Evolutionary conservation across 805 yeast genomes (phyloP).

Genomic region (Debaryomyces hansenii): DNA sequence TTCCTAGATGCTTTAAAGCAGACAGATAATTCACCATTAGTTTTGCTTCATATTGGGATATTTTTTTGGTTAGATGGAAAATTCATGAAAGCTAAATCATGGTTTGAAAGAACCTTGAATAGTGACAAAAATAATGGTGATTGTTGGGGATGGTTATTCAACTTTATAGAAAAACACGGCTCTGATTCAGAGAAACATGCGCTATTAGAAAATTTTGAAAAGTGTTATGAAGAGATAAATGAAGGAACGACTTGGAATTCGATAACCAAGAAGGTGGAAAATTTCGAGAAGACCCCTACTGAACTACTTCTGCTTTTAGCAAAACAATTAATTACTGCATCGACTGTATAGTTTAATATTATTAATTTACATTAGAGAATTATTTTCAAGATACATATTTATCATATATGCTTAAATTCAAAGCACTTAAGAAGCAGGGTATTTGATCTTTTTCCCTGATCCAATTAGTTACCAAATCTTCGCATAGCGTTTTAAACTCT

Average conservation of each 20-base stretch:
- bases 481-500: conserved; percentile 38
- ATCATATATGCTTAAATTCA: conserved; percentile 67
- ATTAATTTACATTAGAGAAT: conserved; percentile 2
- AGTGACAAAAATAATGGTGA: conserved; percentile 68
- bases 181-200: conserved; percentile 32
- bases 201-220: conserved; percentile 35
- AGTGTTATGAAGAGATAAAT: conserved; percentile 49
- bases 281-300: conserved; percentile 38
- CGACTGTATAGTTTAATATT: conserved; percentile 2
- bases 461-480: conserved; percentile 64
- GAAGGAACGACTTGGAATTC: conserved; percentile 63
- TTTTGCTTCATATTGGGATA: conserved; percentile 64
- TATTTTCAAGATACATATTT: conserved; percentile 15
- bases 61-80: conserved; percentile 69
- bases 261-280: conserved; percentile 48
- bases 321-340: conserved; percentile 11
- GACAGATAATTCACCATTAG: conserved; percentile 58
- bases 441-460: conserved; percentile 65
- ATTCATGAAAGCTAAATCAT: conserved; percentile 59
- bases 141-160: conserved; percentile 66
- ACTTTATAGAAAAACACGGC: conserved; percentile 42
- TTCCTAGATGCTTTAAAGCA: conserved; percentile 70
- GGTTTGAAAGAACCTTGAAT: conserved; percentile 72
- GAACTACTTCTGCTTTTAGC: conserved; percentile 41
- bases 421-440: conserved; percentile 75